Percentiles rank a stretch among this genome's conserved stretches.
Evolutionary conservation across 2,329 filamentous ascomycete genomes (phyloP).

Genomic region (Raffaelea ambrosiae): DNA sequence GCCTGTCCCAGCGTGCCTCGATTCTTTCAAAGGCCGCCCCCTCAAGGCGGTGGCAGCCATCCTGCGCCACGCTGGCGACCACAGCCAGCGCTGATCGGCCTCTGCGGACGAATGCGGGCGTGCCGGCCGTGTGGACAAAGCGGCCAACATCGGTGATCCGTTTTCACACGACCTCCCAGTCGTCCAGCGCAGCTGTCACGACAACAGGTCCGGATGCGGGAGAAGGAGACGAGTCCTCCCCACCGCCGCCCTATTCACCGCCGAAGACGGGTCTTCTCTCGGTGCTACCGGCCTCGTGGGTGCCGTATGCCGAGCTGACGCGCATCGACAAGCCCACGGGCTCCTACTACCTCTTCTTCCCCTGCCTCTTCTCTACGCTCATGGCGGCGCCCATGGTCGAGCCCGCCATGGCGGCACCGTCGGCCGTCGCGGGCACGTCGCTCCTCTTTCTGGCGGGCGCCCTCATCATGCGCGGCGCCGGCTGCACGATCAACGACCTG

Average conservation of each 20-base stretch:
- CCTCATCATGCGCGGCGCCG: conserved; percentile 77
- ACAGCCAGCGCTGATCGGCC: not conserved
- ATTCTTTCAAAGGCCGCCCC: too few relatives aligned
- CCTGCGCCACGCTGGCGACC: too few relatives aligned
- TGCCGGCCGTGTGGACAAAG: not conserved
- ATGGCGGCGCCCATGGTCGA: conserved; percentile 63
- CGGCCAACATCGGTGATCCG: not conserved
- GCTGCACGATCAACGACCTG: conserved; percentile 84
- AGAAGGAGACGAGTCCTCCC: too few relatives aligned
- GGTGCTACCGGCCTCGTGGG: conserved; percentile 56
- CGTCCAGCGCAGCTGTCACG: conserved; percentile 13
- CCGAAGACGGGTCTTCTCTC: conserved; percentile 65
- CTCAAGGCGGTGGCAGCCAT: too few relatives aligned
- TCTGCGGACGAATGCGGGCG: not conserved
- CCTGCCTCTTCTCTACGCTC: conserved; percentile 76
- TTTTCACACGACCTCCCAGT: conserved; percentile 3
- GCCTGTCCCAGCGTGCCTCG: not conserved
- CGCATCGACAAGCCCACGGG: conserved; percentile 75
- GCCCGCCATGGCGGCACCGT: conserved; percentile 48
- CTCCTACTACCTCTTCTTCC: conserved; percentile 78
- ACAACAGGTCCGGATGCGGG: conserved; percentile 4
- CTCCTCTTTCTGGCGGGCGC: conserved; percentile 68
- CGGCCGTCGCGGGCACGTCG: conserved; percentile 54
- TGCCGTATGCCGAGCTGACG: conserved; percentile 76
- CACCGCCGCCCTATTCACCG: conserved; percentile 43